Conservation (phyloP, 805 yeast genomes). For the Sugiyamaella marilandica region DNA sequence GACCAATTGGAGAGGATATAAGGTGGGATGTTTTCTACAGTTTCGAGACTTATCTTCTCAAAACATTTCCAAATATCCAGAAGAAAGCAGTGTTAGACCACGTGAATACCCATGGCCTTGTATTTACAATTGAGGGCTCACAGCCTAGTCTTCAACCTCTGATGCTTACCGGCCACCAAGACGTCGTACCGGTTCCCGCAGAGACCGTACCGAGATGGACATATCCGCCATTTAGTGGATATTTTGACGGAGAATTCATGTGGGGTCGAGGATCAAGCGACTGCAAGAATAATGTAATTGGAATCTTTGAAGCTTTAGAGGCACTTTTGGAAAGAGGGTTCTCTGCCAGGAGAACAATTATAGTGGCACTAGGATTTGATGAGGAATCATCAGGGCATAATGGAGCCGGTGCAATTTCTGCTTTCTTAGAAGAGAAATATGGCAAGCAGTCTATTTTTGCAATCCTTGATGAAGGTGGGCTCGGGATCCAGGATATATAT, state of each 20-base stretch:
- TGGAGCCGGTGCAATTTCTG: constrained; percentile 53
- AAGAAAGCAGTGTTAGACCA: constrained; percentile 43
- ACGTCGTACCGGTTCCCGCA: constrained; percentile 70
- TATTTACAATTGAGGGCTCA: constrained; percentile 59
- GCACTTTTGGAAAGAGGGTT: constrained; percentile 46
- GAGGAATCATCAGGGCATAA: constrained; percentile 66
- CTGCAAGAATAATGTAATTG: constrained; percentile 64
- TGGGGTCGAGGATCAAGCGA: constrained; percentile 80
- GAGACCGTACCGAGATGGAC: constrained; percentile 55
- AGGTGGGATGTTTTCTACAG: constrained; percentile 43
- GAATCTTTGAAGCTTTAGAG: constrained; percentile 61
- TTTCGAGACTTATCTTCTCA: constrained; percentile 49
- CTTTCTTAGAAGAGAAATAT: constrained; percentile 45
- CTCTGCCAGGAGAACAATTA: constrained; percentile 53
- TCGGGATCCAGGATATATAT: constrained; percentile 8
- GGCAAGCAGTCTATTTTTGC: constrained; percentile 63
- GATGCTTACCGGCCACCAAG: constrained; percentile 71
- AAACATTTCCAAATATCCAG: constrained; percentile 52
- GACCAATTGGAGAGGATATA: constrained; percentile 43
- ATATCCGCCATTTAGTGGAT: constrained; percentile 61
- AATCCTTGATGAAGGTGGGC: constrained; percentile 68
- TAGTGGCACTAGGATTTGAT: constrained; percentile 70
- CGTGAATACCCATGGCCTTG: constrained; percentile 59
- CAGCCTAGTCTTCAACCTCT: constrained; percentile 51
- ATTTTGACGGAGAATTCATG: constrained; percentile 57